Conservation (phyloP, 2,329 filamentous ascomycete genomes). For the Penicillium vulpinum region DNA sequence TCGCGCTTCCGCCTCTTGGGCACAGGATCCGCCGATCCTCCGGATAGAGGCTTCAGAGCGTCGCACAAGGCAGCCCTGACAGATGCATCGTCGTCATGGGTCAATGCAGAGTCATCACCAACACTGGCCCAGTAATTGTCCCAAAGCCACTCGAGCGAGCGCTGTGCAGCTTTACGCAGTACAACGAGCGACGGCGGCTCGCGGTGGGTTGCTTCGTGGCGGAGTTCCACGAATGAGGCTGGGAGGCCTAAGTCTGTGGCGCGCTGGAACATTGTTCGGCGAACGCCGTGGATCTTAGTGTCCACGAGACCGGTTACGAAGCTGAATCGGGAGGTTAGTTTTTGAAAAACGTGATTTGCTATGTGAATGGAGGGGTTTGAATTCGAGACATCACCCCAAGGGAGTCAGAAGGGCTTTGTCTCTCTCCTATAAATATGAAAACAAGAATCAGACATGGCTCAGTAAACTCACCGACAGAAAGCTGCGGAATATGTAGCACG, state of each 20-base stretch:
- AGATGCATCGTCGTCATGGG: slow-evolving; percentile 13
- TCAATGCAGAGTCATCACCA: slow-evolving; percentile 27
- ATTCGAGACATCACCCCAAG: not conserved
- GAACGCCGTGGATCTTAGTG: slow-evolving; percentile 43
- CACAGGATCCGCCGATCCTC: slow-evolving; percentile 16
- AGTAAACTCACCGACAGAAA: slow-evolving; percentile 44
- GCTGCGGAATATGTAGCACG: slow-evolving; percentile 48
- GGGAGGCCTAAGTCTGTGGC: slow-evolving; percentile 45
- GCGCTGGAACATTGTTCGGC: slow-evolving; percentile 48
- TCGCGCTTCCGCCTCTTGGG: slow-evolving; percentile 34
- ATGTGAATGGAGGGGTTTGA: not conserved
- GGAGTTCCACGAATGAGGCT: slow-evolving; percentile 80
- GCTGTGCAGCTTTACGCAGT: slow-evolving; percentile 66
- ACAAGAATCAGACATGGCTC: not conserved
- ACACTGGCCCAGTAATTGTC: slow-evolving; percentile 75
- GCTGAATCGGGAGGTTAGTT: slow-evolving; percentile 22
- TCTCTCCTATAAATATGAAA: not conserved
- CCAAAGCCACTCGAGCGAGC: slow-evolving; percentile 83
- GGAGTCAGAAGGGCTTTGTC: not conserved
- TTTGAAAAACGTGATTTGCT: slow-evolving; percentile 1
- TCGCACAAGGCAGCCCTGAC: slow-evolving; percentile 21
- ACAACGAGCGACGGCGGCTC: slow-evolving; percentile 75
- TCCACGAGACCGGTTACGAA: slow-evolving; percentile 50
- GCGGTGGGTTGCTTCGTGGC: slow-evolving; percentile 88
- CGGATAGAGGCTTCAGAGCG: slow-evolving; percentile 20